Base-by-base conservation (phyloP, 805 yeast genomes). In the Naumovozyma dairenensis region DNA sequence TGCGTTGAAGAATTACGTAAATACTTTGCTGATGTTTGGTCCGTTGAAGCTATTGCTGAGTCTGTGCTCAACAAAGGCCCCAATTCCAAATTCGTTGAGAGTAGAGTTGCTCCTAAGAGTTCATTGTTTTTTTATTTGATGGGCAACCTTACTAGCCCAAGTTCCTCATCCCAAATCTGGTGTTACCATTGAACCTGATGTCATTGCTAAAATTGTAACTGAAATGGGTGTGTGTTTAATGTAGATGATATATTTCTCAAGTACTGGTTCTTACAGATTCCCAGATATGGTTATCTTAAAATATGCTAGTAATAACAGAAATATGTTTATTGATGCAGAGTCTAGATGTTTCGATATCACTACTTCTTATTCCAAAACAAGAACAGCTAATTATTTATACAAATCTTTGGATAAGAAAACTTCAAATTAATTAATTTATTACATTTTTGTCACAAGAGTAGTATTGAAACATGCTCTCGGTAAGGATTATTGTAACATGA, bases 201-300 rank as follows among this genome's bases (percentile, higher is more conserved):
- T 7, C 9, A 10, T 20, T 10, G 22, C 22, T 10, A 20, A 10
- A 10, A 7, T 20, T 7, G 22, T 20, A 9, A 16, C 21, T 20
- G 27, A 32, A 15, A 28, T 32, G 29, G 25, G 27, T 14, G 31
- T 36, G 3, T 27, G 26, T 26, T 6, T 36, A 2, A 28, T 36
- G 36, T 36, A 35, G 33, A 36, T 32, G 35, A 28, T 36, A 4
- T 36, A 31, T 22, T 32, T 36, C 20, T 31, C 33, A 3, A 6
- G 28, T 13, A 34, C 32, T 8, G 24, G 20, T 17, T 33, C 33
- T 2, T 36, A 32, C 20, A 15, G 33, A 3, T 32, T 22, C 14
- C 31, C 35, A 4, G 39, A 36, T 14, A 27, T 36, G 6, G 16
- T 24, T 10, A 16, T 28, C 10, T 24, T 36, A 27, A 31, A 31